These are phyloP conservation scores for Pisolithus thermaeus DNA, from an alignment of 1,284 basidiomycete species.

Conservation along the genomic window DNA sequence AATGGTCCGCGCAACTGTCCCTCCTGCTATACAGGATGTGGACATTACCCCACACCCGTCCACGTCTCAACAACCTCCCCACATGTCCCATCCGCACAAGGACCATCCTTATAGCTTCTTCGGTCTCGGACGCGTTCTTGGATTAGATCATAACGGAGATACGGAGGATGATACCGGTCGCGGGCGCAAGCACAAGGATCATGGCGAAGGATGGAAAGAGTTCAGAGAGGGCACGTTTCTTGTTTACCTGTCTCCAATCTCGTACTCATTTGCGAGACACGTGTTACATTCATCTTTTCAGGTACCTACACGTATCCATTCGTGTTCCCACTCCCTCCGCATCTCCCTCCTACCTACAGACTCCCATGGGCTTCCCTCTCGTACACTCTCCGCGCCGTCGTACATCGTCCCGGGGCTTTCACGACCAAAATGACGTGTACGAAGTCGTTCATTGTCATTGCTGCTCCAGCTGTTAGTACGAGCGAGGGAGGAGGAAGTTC, in stretches of 20 bases:
- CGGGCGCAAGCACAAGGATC: slow-evolving; percentile 25
- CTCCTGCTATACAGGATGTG: no score
- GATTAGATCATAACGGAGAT: not conserved
- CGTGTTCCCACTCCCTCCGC: slow-evolving; percentile 80
- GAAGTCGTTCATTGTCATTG: slow-evolving; percentile 75
- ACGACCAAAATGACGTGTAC: slow-evolving; percentile 71
- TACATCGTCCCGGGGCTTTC: slow-evolving; percentile 84
- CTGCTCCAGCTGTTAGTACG: slow-evolving; percentile 59
- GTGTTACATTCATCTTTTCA: slow-evolving; percentile 21
- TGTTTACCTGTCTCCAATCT: not conserved
- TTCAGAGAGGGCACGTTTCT: slow-evolving; percentile 73
- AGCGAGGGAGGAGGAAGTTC: slow-evolving; percentile 56
- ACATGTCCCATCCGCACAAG: slow-evolving; percentile 4
- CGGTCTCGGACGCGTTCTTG: slow-evolving; percentile 15
- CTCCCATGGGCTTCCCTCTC: slow-evolving; percentile 76
- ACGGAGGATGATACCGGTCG: slow-evolving; percentile 4
- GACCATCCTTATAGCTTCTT: slow-evolving; percentile 14
- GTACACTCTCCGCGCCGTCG: slow-evolving; percentile 81
- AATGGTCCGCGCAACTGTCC: slow-evolving; percentile 7
- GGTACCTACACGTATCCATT: slow-evolving; percentile 95
- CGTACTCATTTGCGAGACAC: not conserved
- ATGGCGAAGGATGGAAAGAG: slow-evolving; percentile 78
- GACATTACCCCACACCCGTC: no score
- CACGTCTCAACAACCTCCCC: not conserved
- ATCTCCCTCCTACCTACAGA: slow-evolving; percentile 77